phyloP scores from a whole-genome alignment of 805 yeast species.

The Candida sanyiensis region DNA sequence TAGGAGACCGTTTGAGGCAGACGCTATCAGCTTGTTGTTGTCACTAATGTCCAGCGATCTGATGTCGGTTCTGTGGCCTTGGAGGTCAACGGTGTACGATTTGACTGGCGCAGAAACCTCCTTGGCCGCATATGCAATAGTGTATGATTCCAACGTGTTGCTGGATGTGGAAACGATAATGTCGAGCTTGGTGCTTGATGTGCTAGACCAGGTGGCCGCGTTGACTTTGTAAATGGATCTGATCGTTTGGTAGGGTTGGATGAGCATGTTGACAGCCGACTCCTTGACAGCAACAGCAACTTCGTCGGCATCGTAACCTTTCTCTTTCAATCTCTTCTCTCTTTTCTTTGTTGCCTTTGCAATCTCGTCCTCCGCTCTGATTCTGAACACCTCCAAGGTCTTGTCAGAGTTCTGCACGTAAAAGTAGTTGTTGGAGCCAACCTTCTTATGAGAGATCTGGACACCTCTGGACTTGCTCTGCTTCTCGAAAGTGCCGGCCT shows the following conservation, averaged over 20 bases:
- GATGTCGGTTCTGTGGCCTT: slow-evolving; percentile 88
- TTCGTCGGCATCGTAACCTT: slow-evolving; percentile 59
- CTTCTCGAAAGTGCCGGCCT: slow-evolving; percentile 65
- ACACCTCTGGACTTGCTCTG: slow-evolving; percentile 70
- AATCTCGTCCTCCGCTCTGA: slow-evolving; percentile 72
- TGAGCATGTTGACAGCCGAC: slow-evolving; percentile 47
- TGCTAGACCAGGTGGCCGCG: slow-evolving; percentile 57
- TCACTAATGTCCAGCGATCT: slow-evolving; percentile 77
- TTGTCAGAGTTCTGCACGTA: slow-evolving; percentile 75
- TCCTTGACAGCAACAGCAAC: slow-evolving; percentile 43
- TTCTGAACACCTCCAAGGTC: slow-evolving; percentile 72
- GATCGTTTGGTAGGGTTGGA: slow-evolving; percentile 63
- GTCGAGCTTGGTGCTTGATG: slow-evolving; percentile 46
- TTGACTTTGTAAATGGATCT: slow-evolving; percentile 62
- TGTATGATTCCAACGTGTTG: slow-evolving; percentile 70
- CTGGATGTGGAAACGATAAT: slow-evolving; percentile 60
- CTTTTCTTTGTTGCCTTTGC: slow-evolving; percentile 71
- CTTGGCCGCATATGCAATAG: slow-evolving; percentile 51
- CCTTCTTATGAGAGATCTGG: slow-evolving; percentile 45
- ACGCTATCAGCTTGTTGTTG: slow-evolving; percentile 74
- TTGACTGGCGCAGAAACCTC: slow-evolving; percentile 45
- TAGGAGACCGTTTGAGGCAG: slow-evolving; percentile 85
- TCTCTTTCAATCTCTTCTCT: slow-evolving; percentile 69
- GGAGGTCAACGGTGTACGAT: slow-evolving; percentile 56
- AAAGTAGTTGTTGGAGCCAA: slow-evolving; percentile 41